Conservation (phyloP, 106 monocot species). For the Phalaenopsis aphrodite region DNA sequence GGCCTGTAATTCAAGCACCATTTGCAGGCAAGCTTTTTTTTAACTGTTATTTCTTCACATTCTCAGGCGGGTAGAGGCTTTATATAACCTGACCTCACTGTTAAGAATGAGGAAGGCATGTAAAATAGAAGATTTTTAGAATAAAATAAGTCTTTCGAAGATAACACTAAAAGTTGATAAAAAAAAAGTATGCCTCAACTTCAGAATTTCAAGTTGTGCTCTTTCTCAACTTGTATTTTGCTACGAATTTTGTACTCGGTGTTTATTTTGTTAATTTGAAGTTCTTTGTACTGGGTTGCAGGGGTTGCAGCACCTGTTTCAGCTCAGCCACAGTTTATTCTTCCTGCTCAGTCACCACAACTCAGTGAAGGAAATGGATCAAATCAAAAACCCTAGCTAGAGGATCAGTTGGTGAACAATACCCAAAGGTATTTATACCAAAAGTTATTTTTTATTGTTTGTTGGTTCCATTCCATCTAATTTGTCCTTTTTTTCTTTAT, state of each 20-base stretch:
- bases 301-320: constrained; percentile 21
- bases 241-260: not conserved
- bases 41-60: not conserved
- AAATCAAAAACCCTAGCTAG: constrained; percentile 47
- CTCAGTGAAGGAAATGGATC: constrained; percentile 56
- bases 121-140: not conserved
- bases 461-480: not conserved
- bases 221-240: not conserved
- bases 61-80: too few relatives aligned
- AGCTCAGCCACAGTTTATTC: constrained; percentile 41
- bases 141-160: too few relatives aligned
- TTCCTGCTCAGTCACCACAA: constrained; percentile 44
- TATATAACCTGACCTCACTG: too few relatives aligned
- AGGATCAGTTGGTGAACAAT: constrained; percentile 15
- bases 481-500: not conserved
- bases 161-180: not conserved
- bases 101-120: not conserved
- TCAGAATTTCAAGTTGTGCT: not conserved
- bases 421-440: constrained; percentile 31
- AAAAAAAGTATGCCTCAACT: not conserved
- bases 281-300: constrained; percentile 9
- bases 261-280: not conserved
- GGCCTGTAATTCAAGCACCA: constrained; percentile 38
- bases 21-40: constrained; percentile 35
- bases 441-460: not conserved